phyloP scores from a whole-genome alignment of 805 yeast genomes.

The Debaryomyces hansenii region DNA sequence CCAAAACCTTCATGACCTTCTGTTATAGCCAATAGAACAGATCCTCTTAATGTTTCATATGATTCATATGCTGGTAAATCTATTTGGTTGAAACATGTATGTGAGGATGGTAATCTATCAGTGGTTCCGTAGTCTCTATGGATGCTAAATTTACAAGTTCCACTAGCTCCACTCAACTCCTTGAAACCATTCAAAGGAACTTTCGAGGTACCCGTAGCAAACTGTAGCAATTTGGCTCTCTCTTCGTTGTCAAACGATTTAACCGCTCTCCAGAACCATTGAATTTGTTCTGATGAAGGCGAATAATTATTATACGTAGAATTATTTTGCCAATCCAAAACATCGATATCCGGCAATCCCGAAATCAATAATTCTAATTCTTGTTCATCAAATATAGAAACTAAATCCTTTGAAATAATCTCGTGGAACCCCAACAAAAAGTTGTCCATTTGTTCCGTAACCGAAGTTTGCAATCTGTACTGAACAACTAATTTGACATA shows the following conservation, averaged over 20 bases:
- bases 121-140: slow-evolving; percentile 85
- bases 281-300: slow-evolving; percentile 79
- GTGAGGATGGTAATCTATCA: slow-evolving; percentile 91
- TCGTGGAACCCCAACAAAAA: slow-evolving; percentile 88
- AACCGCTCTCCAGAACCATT: slow-evolving; percentile 98
- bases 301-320: slow-evolving; percentile 80
- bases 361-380: slow-evolving; percentile 90
- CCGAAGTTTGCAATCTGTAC: slow-evolving; percentile 78
- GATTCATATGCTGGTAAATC: slow-evolving; percentile 91
- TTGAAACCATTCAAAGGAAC: slow-evolving; percentile 95
- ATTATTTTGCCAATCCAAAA: slow-evolving; percentile 92
- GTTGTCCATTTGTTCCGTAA: slow-evolving; percentile 82
- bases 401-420: slow-evolving; percentile 78
- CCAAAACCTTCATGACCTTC: slow-evolving; percentile 98
- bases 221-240: slow-evolving; percentile 88
- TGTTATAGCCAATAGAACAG: slow-evolving; percentile 78
- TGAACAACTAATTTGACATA: slow-evolving; percentile 86
- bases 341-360: slow-evolving; percentile 95
- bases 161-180: slow-evolving; percentile 84
- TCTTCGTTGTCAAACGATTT: slow-evolving; percentile 92
- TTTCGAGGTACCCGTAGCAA: slow-evolving; percentile 95
- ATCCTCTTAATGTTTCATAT: slow-evolving; percentile 80
- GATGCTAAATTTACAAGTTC: slow-evolving; percentile 81
- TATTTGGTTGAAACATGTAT: slow-evolving; percentile 94
- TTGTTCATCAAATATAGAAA: slow-evolving; percentile 90